Percentiles rank a stretch among this genome's conserved stretches.
Conservation (phyloP, 805 yeast species). For the Helenozyma baotianmanensis region DNA sequence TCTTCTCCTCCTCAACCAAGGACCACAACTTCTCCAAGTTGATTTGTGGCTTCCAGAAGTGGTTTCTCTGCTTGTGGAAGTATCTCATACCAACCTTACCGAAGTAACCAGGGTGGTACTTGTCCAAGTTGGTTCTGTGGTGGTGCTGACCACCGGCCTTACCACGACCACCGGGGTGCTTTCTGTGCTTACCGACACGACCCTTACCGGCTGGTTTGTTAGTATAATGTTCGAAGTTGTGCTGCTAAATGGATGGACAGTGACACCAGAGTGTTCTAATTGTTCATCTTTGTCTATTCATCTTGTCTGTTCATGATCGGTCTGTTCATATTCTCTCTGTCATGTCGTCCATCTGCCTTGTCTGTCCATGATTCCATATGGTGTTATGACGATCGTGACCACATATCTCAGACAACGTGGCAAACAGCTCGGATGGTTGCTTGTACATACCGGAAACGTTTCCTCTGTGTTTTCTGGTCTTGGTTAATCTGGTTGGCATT, state of each 20-base stretch:
- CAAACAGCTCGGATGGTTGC: not conserved
- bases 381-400: too few relatives aligned
- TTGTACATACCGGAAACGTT: constrained; percentile 95
- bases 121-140: constrained; percentile 99
- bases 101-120: constrained; percentile 99
- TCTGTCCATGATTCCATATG: too few relatives aligned
- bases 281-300: too few relatives aligned
- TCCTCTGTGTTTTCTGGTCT: constrained; percentile 99
- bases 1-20: constrained; percentile 87
- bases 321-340: too few relatives aligned
- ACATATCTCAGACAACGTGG: too few relatives aligned
- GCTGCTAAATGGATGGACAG: not conserved
- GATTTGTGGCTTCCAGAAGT: constrained; percentile 96
- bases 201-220: constrained; percentile 92
- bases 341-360: too few relatives aligned
- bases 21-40: constrained; percentile 99
- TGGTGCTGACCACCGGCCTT: constrained; percentile 99
- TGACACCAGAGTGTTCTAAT: too few relatives aligned
- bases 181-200: constrained; percentile 99
- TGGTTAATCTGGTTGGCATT: constrained; percentile 99
- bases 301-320: too few relatives aligned
- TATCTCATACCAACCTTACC: constrained; percentile 99
- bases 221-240: constrained; percentile 23
- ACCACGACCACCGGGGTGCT: constrained; percentile 99
- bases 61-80: constrained; percentile 94